These are phyloP conservation scores for Pseudovirgaria hyperparasitica DNA, from an alignment of 2,329 filamentous ascomycete species.

Conservation along the genomic window DNA sequence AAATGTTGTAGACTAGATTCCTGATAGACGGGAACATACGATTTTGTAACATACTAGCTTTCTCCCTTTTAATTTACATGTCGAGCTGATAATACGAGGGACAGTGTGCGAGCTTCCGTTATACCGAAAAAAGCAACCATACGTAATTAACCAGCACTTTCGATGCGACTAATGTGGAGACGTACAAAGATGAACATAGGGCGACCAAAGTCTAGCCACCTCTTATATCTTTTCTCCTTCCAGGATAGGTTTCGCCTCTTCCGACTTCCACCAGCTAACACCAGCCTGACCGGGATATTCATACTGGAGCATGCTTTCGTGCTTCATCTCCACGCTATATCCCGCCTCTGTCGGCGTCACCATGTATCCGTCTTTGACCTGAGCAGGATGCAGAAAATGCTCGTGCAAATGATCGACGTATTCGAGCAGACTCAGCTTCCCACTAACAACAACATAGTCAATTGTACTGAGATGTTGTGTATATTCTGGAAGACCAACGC, in stretches of 20 bases:
- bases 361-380: slow-evolving; percentile 77
- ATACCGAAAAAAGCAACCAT: too few relatives aligned
- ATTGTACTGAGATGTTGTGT: slow-evolving; percentile 88
- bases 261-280: slow-evolving; percentile 75
- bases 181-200: too few relatives aligned
- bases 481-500: slow-evolving; percentile 85
- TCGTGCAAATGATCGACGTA: slow-evolving; percentile 91
- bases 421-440: slow-evolving; percentile 71
- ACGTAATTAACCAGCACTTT: too few relatives aligned
- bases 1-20: too few relatives aligned
- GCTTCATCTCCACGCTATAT: slow-evolving; percentile 90
- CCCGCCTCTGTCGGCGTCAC: slow-evolving; percentile 72
- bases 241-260: slow-evolving; percentile 64
- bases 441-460: slow-evolving; percentile 78
- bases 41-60: too few relatives aligned
- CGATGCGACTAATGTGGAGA: too few relatives aligned
- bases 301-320: slow-evolving; percentile 70
- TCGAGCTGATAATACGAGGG: too few relatives aligned
- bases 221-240: slow-evolving; percentile 38
- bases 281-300: slow-evolving; percentile 64
- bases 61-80: too few relatives aligned
- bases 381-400: slow-evolving; percentile 73
- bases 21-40: too few relatives aligned
- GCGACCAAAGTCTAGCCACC: too few relatives aligned
- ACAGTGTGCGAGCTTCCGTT: too few relatives aligned